phyloP scores from a whole-genome alignment of 1,284 basidiomycete genomes.

The Ceratobasidium sp. region DNA sequence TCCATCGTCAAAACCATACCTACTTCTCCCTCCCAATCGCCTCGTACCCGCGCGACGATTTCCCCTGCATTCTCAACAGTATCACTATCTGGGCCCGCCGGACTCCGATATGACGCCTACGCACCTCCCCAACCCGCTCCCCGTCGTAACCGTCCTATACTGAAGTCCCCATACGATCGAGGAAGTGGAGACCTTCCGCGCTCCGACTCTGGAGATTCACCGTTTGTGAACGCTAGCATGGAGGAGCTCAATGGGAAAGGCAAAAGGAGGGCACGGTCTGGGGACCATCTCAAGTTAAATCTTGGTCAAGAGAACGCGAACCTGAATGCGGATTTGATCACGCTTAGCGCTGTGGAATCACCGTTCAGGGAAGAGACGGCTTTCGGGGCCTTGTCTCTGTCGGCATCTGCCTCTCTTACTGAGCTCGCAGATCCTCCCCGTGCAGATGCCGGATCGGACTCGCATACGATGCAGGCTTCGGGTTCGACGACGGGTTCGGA shows the following conservation, averaged over 20 bases:
- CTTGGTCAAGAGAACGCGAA: neutral
- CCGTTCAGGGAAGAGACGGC: constrained; percentile 33
- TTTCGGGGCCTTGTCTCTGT: constrained; percentile 28
- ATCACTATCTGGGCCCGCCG: constrained; percentile 28
- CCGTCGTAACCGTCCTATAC: constrained; percentile 3
- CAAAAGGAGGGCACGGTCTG: neutral
- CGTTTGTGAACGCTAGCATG: neutral
- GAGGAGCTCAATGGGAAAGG: constrained; percentile 9
- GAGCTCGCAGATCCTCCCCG: neutral
- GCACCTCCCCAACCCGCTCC: constrained; percentile 26
- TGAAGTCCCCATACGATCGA: constrained; percentile 12
- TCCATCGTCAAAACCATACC: neutral
- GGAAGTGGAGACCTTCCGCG: constrained; percentile 6
- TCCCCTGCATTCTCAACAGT: constrained; percentile 31
- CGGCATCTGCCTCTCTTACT: neutral
- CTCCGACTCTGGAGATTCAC: constrained; percentile 1
- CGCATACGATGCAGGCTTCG: neutral
- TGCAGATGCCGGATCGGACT: neutral
- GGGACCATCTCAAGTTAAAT: constrained; percentile 1
- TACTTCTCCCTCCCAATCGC: neutral
- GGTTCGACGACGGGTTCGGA: constrained; percentile 27
- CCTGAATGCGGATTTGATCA: constrained; percentile 37
- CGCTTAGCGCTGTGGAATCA: constrained; percentile 27
- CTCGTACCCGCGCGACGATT: constrained; percentile 3
- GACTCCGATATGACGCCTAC: constrained; percentile 34